These are phyloP conservation scores for Corylus americana DNA, from an alignment of 306 rosid genomes.

Conservation along the genomic window DNA sequence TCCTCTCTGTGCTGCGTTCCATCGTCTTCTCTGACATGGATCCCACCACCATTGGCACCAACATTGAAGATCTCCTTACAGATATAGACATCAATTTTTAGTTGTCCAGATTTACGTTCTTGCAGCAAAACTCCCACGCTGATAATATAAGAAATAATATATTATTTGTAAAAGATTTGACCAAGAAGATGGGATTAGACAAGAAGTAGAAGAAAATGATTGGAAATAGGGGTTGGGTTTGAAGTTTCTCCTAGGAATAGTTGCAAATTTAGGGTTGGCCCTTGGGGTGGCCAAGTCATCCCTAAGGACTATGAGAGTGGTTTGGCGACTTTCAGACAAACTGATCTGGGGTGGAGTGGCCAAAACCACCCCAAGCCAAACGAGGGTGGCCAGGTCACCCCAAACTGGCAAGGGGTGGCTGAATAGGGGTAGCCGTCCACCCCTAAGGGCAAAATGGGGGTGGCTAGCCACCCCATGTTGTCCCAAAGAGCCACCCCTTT, in stretches of 20 bases:
- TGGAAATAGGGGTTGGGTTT: not conserved
- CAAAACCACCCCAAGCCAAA: no score
- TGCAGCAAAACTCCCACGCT: not conserved
- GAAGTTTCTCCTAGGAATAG: not conserved
- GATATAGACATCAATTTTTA: constrained; percentile 51
- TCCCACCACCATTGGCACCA: constrained; percentile 29
- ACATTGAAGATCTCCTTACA: constrained; percentile 44
- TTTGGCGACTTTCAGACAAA: no score
- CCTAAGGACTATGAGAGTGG: no score
- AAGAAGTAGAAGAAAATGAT: not conserved
- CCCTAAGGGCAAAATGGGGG: no score
- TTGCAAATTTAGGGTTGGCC: no score
- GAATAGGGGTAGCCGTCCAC: no score
- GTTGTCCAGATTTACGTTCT: not conserved
- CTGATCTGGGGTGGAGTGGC: no score
- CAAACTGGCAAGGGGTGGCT: no score
- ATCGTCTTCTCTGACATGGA: constrained; percentile 33
- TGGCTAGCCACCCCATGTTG: no score
- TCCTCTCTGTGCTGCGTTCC: constrained; percentile 31
- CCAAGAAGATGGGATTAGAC: constrained; percentile 7
- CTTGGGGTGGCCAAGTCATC: no score
- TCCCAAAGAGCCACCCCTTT: no score
- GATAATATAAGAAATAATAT: not conserved
- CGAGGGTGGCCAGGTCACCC: no score
- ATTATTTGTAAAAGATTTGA: not conserved